These are phyloP conservation scores for Triticum dicoccoides DNA, from an alignment of 176 grass and related monocot genomes.

Conservation along the genomic window DNA sequence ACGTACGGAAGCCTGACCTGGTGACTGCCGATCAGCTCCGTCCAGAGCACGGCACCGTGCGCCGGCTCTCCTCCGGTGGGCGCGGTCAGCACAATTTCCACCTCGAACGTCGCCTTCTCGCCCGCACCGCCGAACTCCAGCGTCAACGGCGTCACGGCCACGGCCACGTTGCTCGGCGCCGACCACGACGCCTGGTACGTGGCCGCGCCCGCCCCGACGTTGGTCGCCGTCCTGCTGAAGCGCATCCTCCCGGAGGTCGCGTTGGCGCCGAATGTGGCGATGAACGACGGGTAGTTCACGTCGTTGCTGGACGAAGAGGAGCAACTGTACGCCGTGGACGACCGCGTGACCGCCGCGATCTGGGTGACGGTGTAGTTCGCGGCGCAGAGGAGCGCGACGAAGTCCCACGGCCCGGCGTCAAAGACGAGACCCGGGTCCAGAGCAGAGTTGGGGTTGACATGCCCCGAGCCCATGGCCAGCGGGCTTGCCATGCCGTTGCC, in stretches of 20 bases:
- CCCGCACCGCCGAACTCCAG: conserved; percentile 20
- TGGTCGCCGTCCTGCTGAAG: conserved; percentile 39
- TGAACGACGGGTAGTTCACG: conserved; percentile 49
- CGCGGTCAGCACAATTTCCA: conserved; percentile 11
- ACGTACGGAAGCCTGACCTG: too few species aligned
- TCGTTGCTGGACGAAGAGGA: conserved; percentile 15
- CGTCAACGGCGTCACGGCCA: conserved; percentile 6
- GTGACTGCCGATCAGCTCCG: too few species aligned
- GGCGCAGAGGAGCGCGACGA: conserved; percentile 48
- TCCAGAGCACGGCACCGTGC: not conserved
- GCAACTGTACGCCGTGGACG: conserved; percentile 21
- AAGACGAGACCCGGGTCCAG: conserved; percentile 64
- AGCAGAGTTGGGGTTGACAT: conserved; percentile 51
- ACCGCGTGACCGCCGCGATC: conserved; percentile 45
- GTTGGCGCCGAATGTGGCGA: conserved; percentile 21
- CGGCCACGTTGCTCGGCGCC: conserved; percentile 15
- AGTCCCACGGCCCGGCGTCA: conserved; percentile 39
- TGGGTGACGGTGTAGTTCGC: conserved; percentile 55
- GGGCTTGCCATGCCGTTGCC: conserved; percentile 22
- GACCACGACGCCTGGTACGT: not conserved
- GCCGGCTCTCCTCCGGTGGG: not conserved
- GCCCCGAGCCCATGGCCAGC: conserved; percentile 57
- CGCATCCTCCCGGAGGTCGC: not conserved
- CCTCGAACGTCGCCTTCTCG: conserved; percentile 22
- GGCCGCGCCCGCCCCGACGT: not conserved